Evolutionary conservation across 768 basidiomycete genomes (phyloP), one percentile per base, ranked within the genome.

Genomic region (Pleurotus djamor): DNA sequence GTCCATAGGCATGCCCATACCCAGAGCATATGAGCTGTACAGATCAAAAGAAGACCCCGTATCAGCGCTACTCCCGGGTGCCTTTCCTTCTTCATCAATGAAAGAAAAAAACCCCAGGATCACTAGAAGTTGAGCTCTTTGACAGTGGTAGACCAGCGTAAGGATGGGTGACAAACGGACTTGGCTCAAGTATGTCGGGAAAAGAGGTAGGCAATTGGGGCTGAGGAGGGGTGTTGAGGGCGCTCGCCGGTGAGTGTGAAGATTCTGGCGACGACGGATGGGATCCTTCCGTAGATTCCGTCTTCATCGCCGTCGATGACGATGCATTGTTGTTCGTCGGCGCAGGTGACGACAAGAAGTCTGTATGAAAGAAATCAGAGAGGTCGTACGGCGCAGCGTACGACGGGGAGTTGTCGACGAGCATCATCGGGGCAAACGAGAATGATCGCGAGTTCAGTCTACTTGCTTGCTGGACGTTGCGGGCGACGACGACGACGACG

Each of bases 321-420:
- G 78, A 67, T 16, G 75, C 66, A 28, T 66, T 59, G 43, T 70
- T 45, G 58, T 59, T 57, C 6, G 43, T 36, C 17, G 62, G 32
- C 43, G 59, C 63, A 43, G 66, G 70, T 63, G 69, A 69, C 33
- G 68, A 68, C 58, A 83, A 79, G 58, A 85, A 77, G 61, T 90
- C 88, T 52, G 86, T 76, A 69, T 89, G 83, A 73, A 90, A 83
- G 64, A 87, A 81, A 66, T 89, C 86, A 68, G 78, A 81, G 65
- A 88, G 73, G 64, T 83, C 77, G 41, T 56, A 76, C 67, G 58
- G 63, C 45, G 58, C 65, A 59, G 61, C 66, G 61, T 59, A 63
- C 57, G 38, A 69, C 45, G 71, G 65, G 10, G 69, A 67, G 48
- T 73, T 75, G 74, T 80, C 78, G 68, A 79, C 75, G 57, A 75